Evolutionary conservation across 768 basidiomycete genomes (phyloP), one percentile per base, ranked within the genome.

Genomic region (Gloeophyllum trabeum): DNA sequence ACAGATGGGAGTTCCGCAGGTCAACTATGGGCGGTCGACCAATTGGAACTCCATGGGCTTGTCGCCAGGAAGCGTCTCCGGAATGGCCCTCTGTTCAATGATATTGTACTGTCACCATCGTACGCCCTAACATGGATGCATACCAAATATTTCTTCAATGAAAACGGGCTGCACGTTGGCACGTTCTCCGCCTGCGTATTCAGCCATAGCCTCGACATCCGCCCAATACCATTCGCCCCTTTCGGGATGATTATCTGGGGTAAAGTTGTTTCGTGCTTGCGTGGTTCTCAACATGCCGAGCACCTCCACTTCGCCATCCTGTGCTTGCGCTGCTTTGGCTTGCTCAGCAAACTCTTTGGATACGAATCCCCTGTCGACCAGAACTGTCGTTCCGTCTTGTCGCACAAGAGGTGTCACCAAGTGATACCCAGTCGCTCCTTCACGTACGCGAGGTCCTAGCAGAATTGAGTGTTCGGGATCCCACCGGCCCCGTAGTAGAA

Each of bases 331-430:
- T 24, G 48, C 57, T 45, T 56, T 47, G 24, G 53, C 44, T 36
- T 60, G 49, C 37, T 65, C 61, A 2, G 72, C 70, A 14, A 69
- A 70, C 6, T 80, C 79, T 37, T 69, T 68, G 32, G 72, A 57
- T 20, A 99, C 73, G 60, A 97, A 98, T 0, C 96, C 96, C 32
- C 93, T 78, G 61, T 98, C 88, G 40, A 99, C 84, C 18, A 98
- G 68, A 24, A 99, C 67, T 1, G 90, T 92, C 1, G 87, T 76
- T 10, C 84, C 89, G 50, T 82, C 76, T 36, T 74, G 67, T 35
- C 94, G 80, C 24, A 81, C 55, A 35, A 99, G 68, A 1, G 96
- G 96, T 4, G 87, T 90, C 41, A 99, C 67, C 21, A 98, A 71
- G 48, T 94, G 80, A 51, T 81, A 87, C 0, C 96, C 96, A 49